A percentile compares a stretch with the other conserved stretches of the same genome.
phyloP scores from a whole-genome alignment of 306 rosid species.

The Cucurbita maxima region DNA sequence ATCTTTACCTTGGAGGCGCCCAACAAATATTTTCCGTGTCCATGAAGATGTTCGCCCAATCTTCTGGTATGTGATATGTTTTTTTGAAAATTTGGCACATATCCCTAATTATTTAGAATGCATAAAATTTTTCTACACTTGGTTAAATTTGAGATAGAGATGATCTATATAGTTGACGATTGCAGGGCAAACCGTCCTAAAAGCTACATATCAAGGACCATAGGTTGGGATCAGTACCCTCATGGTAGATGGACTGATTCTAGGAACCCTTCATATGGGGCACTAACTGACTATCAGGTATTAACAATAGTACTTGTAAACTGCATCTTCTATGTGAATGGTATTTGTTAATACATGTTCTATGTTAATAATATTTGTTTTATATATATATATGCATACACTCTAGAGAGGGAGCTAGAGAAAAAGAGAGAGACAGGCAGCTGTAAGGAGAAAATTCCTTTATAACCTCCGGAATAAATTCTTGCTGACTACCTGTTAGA shows the following conservation, averaged over 20 bases:
- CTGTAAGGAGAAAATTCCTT: background rate
- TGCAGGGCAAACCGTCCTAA: slow-evolving; percentile 94
- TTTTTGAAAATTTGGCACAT: slow-evolving; percentile 2
- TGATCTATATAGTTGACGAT: slow-evolving; percentile 18
- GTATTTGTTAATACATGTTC: background rate
- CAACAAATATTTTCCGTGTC: slow-evolving; percentile 67
- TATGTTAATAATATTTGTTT: background rate
- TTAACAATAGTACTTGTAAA: background rate
- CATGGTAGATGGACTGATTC: slow-evolving; percentile 95
- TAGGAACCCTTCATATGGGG: slow-evolving; percentile 80
- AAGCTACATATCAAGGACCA: slow-evolving; percentile 90
- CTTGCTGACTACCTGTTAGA: background rate
- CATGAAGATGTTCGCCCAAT: slow-evolving; percentile 89
- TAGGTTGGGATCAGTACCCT: slow-evolving; percentile 95
- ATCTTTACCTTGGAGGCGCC: slow-evolving; percentile 82
- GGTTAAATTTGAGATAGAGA: slow-evolving; percentile 5
- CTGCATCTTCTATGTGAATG: background rate
- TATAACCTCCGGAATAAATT: background rate
- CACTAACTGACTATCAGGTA: slow-evolving; percentile 81
- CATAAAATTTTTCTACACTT: background rate
- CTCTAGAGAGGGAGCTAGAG: background rate
- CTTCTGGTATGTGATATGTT: slow-evolving; percentile 42
- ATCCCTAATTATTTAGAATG: background rate
- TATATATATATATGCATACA: background rate
- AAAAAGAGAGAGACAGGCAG: background rate